These are phyloP conservation scores for Solanum neorickii DNA, from an alignment of 257 asterid species.

Conservation along the genomic window DNA sequence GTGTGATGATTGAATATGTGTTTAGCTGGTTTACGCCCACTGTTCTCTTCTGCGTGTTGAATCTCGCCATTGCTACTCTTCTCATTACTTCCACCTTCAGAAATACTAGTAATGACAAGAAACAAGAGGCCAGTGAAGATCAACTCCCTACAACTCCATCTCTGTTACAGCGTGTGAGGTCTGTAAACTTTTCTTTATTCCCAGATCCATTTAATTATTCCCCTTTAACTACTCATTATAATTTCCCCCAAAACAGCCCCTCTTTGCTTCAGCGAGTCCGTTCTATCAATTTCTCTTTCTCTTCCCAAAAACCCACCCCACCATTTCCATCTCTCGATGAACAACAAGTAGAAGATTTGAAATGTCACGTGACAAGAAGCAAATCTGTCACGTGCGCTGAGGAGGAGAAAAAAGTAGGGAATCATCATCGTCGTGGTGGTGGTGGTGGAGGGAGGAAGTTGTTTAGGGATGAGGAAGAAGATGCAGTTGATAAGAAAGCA, in stretches of 20 bases:
- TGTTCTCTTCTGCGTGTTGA: conserved; percentile 65
- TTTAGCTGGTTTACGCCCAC: conserved; percentile 83
- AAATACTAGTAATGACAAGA: conserved; percentile 1
- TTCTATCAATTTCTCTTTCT: conserved; percentile 32
- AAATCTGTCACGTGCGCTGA: neutral
- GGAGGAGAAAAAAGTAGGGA: conserved; percentile 22
- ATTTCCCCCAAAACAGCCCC: conserved; percentile 9
- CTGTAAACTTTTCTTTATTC: neutral
- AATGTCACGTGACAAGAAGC: neutral
- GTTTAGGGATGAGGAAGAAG: conserved; percentile 29
- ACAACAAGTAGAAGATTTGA: neutral
- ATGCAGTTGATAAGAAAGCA: conserved; percentile 61
- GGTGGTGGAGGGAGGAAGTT: neutral
- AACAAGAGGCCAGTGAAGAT: neutral
- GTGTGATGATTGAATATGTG: conserved; percentile 13
- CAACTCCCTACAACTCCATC: neutral
- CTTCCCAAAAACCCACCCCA: conserved; percentile 15
- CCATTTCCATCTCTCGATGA: neutral
- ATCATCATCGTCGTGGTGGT: neutral
- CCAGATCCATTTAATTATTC: neutral
- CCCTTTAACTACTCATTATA: neutral
- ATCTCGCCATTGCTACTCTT: conserved; percentile 66
- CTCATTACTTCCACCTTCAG: conserved; percentile 33
- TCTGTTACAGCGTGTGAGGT: neutral
- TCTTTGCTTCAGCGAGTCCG: conserved; percentile 59